These are phyloP conservation scores for Dillenia suffruticosa DNA, from an alignment of 164 flowering plant genomes.

Conservation along the genomic window DNA sequence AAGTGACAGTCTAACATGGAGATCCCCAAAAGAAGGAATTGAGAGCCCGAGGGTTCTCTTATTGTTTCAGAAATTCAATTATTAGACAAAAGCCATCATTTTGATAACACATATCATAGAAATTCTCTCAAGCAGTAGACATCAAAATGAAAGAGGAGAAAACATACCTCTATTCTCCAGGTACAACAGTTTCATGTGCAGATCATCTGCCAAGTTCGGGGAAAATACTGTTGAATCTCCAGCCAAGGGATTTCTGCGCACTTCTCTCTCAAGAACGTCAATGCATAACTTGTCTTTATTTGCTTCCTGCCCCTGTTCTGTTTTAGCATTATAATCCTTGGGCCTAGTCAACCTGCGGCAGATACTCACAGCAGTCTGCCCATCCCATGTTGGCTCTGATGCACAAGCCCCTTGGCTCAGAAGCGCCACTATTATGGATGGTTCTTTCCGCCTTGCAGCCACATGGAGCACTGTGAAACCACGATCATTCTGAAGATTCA, in stretches of 20 bases:
- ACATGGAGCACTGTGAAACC: conserved; percentile 69
- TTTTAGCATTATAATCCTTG: conserved; percentile 53
- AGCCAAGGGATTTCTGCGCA: conserved; percentile 40
- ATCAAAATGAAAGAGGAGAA: too few species aligned
- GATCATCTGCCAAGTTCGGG: conserved; percentile 38
- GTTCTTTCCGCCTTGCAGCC: conserved; percentile 74
- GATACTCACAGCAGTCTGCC: conserved; percentile 47
- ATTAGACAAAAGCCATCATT: too few species aligned
- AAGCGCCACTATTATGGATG: conserved; percentile 55
- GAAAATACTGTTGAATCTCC: conserved; percentile 27
- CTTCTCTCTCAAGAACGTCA: conserved; percentile 61
- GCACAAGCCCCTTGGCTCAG: conserved; percentile 54
- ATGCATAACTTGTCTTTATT: conserved; percentile 60
- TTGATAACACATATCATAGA: too few species aligned
- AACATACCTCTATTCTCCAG: conserved; percentile 62
- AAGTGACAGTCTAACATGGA: too few species aligned
- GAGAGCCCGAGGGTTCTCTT: neutral
- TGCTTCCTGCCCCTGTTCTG: conserved; percentile 53
- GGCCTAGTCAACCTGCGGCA: conserved; percentile 63
- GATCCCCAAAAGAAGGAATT: neutral
- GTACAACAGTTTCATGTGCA: conserved; percentile 46
- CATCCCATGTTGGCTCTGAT: conserved; percentile 46
- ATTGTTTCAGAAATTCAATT: too few species aligned
- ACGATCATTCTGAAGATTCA: conserved; percentile 41
- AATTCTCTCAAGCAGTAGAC: too few species aligned